Evolutionary conservation across 2,329 filamentous ascomycete genomes (phyloP), one percentile per base, ranked within the genome.

Genomic region (Westerdykella aurantiaca): DNA sequence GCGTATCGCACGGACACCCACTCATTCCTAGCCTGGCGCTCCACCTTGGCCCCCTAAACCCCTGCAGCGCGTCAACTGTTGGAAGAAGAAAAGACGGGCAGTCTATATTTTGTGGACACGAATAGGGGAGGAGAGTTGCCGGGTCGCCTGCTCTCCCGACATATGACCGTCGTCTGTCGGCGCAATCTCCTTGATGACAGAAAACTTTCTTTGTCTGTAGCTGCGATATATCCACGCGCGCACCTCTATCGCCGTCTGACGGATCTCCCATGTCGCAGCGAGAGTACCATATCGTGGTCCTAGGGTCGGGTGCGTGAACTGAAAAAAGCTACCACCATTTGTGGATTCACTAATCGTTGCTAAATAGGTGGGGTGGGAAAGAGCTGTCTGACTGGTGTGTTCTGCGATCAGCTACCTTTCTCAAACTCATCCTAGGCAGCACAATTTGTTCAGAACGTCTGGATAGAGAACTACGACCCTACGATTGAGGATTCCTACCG

Each of bases 361-460:
- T 14, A 13, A 60, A 59, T 67, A 88, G 86, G 88, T 71, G 88
- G 88, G 67, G 88, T 95, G 63, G 88, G 88, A 50, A 95, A 95
- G 72, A 94, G 88, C 68, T 94, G 88, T 75, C 75, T 95, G 57
- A 95, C 88, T 68, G 87, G 88, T 66, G 74, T 50, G 38, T 43
- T 42, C 37, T 25, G 21, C 47, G 31, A 2, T 12, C 25, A n/a
- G n/a, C 25, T 12, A 35, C n/a, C 17, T 14, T 14, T 35, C 25
- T 7, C n/a, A 25, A 22, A 46, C 57, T 62, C 38, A 63, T 49
- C 11, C 29, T 17, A 13, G 31, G 41, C 44, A 69, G 88, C 89
- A 60, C 88, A 95, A 75, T 95, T 94, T 61, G 88, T 95, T 41
- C 88, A 93, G 69, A 90, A 93, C 71, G 85, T 94, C 58, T 94